These are phyloP conservation scores for Cercospora janseana DNA, from an alignment of 2,329 filamentous ascomycete species.

Conservation along the genomic window DNA sequence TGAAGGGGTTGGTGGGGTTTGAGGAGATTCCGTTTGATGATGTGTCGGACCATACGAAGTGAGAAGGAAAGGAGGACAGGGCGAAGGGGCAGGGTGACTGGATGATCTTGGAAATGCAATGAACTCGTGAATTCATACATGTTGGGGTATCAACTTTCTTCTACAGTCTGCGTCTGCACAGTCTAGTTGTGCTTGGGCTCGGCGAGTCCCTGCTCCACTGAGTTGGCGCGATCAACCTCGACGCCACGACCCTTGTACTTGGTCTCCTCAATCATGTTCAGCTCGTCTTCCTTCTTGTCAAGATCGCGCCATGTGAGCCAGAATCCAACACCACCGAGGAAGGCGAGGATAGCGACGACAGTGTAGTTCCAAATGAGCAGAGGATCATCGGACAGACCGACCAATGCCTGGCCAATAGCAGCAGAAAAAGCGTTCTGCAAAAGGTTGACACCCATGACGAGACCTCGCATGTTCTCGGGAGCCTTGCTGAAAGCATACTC, in stretches of 20 bases:
- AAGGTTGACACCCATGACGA: conserved; percentile 54
- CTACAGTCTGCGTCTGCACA: background rate
- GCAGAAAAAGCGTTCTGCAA: conserved; percentile 59
- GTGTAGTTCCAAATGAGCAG: conserved; percentile 68
- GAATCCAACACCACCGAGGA: conserved; percentile 62
- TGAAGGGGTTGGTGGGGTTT: conserved; percentile 7
- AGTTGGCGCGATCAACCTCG: background rate
- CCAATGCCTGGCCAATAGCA: conserved; percentile 61
- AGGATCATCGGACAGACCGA: conserved; percentile 61
- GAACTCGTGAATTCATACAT: background rate
- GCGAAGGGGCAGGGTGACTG: background rate
- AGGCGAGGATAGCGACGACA: conserved; percentile 60
- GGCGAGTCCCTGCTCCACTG: background rate
- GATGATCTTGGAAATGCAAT: background rate
- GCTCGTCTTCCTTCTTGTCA: conserved; percentile 65
- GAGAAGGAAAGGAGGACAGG: background rate
- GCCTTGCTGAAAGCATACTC: conserved; percentile 50
- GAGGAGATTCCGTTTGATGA: conserved; percentile 20
- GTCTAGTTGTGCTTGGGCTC: background rate
- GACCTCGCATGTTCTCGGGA: conserved; percentile 48
- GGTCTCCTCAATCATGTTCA: conserved; percentile 58
- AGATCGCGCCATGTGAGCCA: conserved; percentile 67
- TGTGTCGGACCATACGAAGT: conserved; percentile 11
- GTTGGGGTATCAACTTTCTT: background rate
- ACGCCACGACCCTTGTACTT: conserved; percentile 29